phyloP scores from a whole-genome alignment of 768 basidiomycete species.

The Termitomyces eurrhizus region DNA sequence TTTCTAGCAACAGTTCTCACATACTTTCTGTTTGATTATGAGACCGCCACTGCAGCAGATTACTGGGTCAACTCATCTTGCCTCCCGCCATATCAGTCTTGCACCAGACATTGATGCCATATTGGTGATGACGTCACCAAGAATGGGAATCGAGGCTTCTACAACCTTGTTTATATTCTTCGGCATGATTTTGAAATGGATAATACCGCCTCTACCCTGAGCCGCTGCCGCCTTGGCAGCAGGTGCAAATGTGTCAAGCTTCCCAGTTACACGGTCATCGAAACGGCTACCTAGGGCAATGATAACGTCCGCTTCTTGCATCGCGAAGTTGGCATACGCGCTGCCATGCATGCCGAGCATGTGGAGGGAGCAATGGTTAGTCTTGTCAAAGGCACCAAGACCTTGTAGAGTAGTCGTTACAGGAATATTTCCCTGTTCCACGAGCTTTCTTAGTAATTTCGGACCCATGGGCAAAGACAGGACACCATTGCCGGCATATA shows the following conservation, averaged over 20 bases:
- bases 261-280: slow-evolving; percentile 97
- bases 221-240: slow-evolving; percentile 82
- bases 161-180: neutral
- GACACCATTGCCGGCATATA: slow-evolving; percentile 92
- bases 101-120: slow-evolving; percentile 12
- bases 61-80: slow-evolving; percentile 12
- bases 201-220: slow-evolving; percentile 89
- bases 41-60: slow-evolving; percentile 2
- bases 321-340: slow-evolving; percentile 96
- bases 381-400: slow-evolving; percentile 94
- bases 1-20: too few species aligned
- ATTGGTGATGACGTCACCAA: slow-evolving; percentile 82
- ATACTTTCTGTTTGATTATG: too few species aligned
- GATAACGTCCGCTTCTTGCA: slow-evolving; percentile 97
- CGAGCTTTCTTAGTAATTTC: slow-evolving; percentile 70
- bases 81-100: slow-evolving; percentile 11
- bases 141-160: slow-evolving; percentile 59
- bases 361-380: slow-evolving; percentile 78
- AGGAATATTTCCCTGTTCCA: slow-evolving; percentile 88
- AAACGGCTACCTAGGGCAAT: slow-evolving; percentile 96
- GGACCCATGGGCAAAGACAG: slow-evolving; percentile 82
- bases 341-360: slow-evolving; percentile 99
- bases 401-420: slow-evolving; percentile 97
- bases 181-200: slow-evolving; percentile 34
- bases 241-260: slow-evolving; percentile 85